A percentile compares a stretch with the other conserved stretches of the same genome.
Conservation (phyloP, 2,329 filamentous ascomycete genomes). For the Hypoxylon rubiginosum region DNA sequence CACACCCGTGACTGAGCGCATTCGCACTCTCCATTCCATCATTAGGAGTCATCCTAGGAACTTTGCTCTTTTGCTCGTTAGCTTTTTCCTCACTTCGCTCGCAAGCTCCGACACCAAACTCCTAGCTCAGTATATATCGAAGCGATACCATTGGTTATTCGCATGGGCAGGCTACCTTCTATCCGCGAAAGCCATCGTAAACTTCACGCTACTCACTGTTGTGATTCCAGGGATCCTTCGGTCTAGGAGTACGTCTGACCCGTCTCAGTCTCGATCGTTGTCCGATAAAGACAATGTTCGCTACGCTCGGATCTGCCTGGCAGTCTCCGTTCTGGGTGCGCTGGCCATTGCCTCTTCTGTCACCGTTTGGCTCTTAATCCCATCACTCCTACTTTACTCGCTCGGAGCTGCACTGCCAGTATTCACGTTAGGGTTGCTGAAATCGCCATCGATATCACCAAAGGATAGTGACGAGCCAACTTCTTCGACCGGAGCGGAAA, state of each 20-base stretch:
- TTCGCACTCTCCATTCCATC: conserved; percentile 51
- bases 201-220: conserved; percentile 60
- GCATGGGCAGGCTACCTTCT: conserved; percentile 62
- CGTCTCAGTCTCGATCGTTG: conserved; percentile 36
- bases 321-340: conserved; percentile 58
- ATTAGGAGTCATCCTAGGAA: conserved; percentile 58
- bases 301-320: conserved; percentile 55
- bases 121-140: conserved; percentile 65
- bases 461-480: conserved; percentile 30
- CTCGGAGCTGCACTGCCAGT: conserved; percentile 64
- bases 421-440: conserved; percentile 63
- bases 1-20: conserved; percentile 46
- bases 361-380: conserved; percentile 57
- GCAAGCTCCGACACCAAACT: conserved; percentile 66
- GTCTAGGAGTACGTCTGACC: conserved; percentile 34
- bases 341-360: conserved; percentile 58
- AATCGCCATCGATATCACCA: conserved; percentile 57
- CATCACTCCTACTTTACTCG: conserved; percentile 61
- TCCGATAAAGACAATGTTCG: conserved; percentile 52
- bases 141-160: conserved; percentile 62
- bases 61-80: conserved; percentile 58
- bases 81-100: conserved; percentile 63
- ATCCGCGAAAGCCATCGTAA: conserved; percentile 63
- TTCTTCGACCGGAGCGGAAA: conserved; percentile 50
- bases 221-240: conserved; percentile 58